These are phyloP conservation scores for Amylostereum areolatum DNA, from an alignment of 1,284 basidiomycete species.

Conservation along the genomic window DNA sequence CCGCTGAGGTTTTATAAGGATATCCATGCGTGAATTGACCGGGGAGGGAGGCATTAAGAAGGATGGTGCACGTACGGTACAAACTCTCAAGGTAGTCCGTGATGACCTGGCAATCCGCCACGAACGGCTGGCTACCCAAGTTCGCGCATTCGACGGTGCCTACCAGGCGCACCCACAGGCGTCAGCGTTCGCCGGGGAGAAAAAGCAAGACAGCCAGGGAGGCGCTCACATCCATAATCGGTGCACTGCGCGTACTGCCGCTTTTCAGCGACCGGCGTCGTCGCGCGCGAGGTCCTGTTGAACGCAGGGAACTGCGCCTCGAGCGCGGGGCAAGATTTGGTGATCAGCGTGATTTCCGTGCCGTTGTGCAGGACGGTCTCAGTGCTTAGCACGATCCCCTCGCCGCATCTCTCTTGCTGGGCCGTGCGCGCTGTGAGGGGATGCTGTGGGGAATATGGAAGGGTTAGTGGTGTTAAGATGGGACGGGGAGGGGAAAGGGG, in stretches of 20 bases:
- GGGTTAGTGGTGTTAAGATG: too few species aligned
- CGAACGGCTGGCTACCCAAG: not conserved
- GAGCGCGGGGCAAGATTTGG: constrained; percentile 1
- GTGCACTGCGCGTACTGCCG: not conserved
- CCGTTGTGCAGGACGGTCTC: not conserved
- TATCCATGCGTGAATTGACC: too few species aligned
- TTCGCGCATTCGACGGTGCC: not conserved
- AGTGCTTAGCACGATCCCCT: not conserved
- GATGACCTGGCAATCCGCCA: constrained; percentile 1
- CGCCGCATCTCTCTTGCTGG: not conserved
- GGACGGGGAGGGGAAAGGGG: too few species aligned
- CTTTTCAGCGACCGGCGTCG: not conserved
- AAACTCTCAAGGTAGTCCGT: not conserved
- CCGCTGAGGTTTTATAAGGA: not conserved
- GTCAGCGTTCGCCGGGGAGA: too few species aligned
- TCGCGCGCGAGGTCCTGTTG: not conserved
- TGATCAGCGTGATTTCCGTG: not conserved
- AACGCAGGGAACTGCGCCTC: not conserved
- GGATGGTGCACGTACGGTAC: not conserved
- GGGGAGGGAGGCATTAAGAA: too few species aligned
- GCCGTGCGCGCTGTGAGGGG: too few species aligned
- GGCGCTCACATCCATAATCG: not conserved
- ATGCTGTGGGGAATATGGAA: too few species aligned
- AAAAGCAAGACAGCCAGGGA: too few species aligned
- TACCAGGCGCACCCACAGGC: not conserved